These are phyloP conservation scores for Phytophthora fragariaefolia DNA, from an alignment of 352 stramenopile genomes.

Conservation along the genomic window DNA sequence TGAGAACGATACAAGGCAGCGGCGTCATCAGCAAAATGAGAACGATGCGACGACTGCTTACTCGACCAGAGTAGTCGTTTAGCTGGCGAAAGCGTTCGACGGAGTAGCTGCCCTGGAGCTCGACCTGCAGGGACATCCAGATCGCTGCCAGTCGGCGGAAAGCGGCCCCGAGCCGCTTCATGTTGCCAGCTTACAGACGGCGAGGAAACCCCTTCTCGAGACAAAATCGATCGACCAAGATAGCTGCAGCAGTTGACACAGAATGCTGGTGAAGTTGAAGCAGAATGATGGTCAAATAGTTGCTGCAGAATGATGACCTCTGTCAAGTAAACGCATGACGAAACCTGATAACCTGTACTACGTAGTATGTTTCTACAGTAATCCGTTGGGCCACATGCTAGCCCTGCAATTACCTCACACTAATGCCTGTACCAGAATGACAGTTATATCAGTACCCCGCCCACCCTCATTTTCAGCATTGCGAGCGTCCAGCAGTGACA, in stretches of 20 bases:
- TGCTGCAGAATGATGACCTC: conserved; percentile 21
- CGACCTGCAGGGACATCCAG: not conserved
- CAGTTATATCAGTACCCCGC: too few species aligned
- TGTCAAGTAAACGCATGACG: conserved; percentile 27
- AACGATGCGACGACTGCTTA: not conserved
- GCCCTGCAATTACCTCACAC: too few species aligned
- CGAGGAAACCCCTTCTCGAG: too few species aligned
- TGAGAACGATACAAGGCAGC: not conserved
- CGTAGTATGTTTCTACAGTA: too few species aligned
- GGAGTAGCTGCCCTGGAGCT: not conserved
- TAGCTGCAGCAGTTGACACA: too few species aligned
- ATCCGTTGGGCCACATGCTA: too few species aligned
- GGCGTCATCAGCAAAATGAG: not conserved
- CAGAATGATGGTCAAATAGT: not conserved
- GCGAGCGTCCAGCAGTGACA: conserved; percentile 8
- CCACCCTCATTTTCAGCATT: not conserved
- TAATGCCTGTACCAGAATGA: too few species aligned
- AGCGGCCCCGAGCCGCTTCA: not conserved
- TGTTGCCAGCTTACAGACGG: not conserved
- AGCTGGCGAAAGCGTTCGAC: not conserved
- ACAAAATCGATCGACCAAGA: too few species aligned
- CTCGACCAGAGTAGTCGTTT: not conserved
- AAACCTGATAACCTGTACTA: too few species aligned
- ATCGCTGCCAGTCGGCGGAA: not conserved
- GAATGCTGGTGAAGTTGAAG: not conserved